Conservation (phyloP, 495 filamentous ascomycete genomes). For the Pyrenula massariospora region DNA sequence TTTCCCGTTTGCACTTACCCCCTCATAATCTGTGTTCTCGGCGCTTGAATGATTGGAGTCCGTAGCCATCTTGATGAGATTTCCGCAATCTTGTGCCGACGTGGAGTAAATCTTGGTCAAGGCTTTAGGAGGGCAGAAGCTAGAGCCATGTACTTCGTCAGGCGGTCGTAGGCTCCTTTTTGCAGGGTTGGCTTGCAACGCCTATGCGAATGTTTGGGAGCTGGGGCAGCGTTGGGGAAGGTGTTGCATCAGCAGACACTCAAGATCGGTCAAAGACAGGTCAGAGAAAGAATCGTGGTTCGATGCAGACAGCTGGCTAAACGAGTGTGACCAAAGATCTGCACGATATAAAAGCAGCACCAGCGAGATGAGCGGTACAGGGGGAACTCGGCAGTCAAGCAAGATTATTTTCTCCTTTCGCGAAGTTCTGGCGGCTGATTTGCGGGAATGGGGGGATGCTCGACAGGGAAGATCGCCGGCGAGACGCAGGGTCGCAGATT, state of each 20-base stretch:
- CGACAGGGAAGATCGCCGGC: background rate
- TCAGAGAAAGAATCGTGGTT: background rate
- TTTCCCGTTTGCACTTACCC: conserved; percentile 21
- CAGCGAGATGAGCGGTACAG: background rate
- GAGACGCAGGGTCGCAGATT: background rate
- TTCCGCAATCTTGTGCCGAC: too few species aligned
- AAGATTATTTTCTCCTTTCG: background rate
- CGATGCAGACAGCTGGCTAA: background rate
- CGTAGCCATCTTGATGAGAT: too few species aligned
- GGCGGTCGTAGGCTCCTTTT: background rate
- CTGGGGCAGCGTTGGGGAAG: background rate
- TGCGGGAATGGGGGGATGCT: background rate
- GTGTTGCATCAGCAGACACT: background rate
- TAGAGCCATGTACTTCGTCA: background rate
- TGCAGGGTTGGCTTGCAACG: background rate
- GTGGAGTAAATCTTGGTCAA: too few species aligned
- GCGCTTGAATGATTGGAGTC: conserved; percentile 14
- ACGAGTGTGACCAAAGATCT: background rate
- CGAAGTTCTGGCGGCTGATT: background rate
- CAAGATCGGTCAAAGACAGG: background rate
- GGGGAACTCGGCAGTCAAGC: background rate
- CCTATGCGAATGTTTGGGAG: background rate
- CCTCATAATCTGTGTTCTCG: conserved; percentile 37
- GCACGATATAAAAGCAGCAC: too few species aligned
- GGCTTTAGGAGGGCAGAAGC: background rate